Base-by-base conservation (phyloP, 306 rosid species). In the Rosa lucieae region DNA sequence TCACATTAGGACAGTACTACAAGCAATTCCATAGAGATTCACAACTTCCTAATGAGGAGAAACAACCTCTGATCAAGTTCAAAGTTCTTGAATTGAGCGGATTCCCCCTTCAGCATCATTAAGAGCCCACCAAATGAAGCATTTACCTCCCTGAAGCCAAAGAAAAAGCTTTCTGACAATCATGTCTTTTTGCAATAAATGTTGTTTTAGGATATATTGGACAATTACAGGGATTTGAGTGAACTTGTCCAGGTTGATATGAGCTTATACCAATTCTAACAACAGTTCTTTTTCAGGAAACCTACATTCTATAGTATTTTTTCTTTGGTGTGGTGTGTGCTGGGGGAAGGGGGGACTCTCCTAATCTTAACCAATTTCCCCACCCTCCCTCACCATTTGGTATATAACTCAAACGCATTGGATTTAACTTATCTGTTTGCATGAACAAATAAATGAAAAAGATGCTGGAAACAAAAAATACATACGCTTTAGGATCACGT, bases 41-140 rank as follows among this genome's bases (percentile, higher is more conserved):
- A 92, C 26, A 90, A 92, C 85, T 90, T 92, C 98, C 98, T 94
- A 21, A 94, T 87, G 77, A 94, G 88, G 79, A 92, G 90, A 85
- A 79, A 94, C 80, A 90, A 74, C 89, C 92, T 84, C 84, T 90
- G 97, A 84, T 94, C 98, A 74, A 94, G 94, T 77, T 92, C 97
- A 84, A 92, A 94, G 83, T 90, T 90, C 85, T 87, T 90, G 86
- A 90, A 90, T 77, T 90, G 91, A 37, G 94, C 88, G 43, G 94
- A 91, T 62, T 92, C 97, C 43, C 98, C 97, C 87, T 78, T 92
- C 83, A 94, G 84, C 92, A 90, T 67, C 98, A 92, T 92, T 85
- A 94, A 85, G 79, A 94, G 98, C 77, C 97, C 98, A 61, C 94
- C 94, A 86, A 94, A 94, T 49, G 97, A 92, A 72, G 93, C 91